Percentiles rank a stretch among this genome's conserved stretches.
phyloP scores from a whole-genome alignment of 495 filamentous ascomycete genomes.

The Trichocladium uniseriatum region DNA sequence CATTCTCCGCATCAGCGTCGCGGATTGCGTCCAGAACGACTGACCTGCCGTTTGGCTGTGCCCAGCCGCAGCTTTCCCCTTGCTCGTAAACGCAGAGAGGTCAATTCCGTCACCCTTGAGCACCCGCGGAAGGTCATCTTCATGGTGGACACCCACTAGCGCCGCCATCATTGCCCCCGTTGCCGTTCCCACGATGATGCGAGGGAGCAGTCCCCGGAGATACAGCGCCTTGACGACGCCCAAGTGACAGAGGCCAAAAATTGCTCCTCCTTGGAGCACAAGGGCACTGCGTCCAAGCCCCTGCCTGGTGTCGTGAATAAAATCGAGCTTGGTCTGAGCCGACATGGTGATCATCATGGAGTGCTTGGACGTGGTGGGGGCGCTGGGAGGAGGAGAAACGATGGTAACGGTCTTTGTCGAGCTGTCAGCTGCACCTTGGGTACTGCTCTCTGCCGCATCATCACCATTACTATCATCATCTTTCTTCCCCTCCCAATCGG shows the following conservation, averaged over 20 bases:
- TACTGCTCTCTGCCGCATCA: not conserved
- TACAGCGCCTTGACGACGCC: constrained; percentile 87
- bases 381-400: too few species aligned
- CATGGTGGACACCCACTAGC: constrained; percentile 78
- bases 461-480: not conserved
- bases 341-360: constrained; percentile 38
- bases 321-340: constrained; percentile 76
- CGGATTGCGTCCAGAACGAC: constrained; percentile 36
- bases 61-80: constrained; percentile 16
- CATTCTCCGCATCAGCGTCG: constrained; percentile 52
- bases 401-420: too few species aligned
- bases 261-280: constrained; percentile 82
- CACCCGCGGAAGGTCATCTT: constrained; percentile 72
- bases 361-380: too few species aligned
- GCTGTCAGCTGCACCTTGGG: too few species aligned
- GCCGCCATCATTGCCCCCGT: constrained; percentile 88
- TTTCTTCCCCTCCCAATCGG: not conserved
- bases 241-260: constrained; percentile 85
- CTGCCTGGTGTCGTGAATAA: constrained; percentile 82
- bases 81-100: constrained; percentile 62
- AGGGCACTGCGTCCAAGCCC: constrained; percentile 82
- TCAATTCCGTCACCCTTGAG: constrained; percentile 74
- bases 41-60: constrained; percentile 9
- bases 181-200: constrained; percentile 86
- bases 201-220: constrained; percentile 69